phyloP scores from a whole-genome alignment of 805 yeast species.

The Candida loeiensis region DNA sequence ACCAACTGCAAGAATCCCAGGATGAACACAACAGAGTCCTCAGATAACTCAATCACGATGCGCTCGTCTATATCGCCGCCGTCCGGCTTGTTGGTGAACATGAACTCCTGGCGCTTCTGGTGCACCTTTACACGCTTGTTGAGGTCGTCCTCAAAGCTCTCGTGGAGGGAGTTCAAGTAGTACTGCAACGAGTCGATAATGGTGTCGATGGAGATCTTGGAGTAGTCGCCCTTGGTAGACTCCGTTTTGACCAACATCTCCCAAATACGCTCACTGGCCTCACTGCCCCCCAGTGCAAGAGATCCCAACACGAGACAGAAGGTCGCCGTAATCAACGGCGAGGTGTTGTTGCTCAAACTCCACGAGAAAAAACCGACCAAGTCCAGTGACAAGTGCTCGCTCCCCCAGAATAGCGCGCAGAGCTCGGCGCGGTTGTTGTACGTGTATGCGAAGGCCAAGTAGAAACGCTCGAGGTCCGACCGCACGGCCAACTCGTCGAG shows the following conservation, averaged over 20 bases:
- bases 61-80: conserved; percentile 32
- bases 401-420: conserved; percentile 59
- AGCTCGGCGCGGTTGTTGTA: conserved; percentile 60
- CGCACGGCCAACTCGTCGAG: conserved; percentile 64
- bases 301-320: conserved; percentile 78
- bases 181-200: conserved; percentile 53
- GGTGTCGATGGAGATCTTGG: conserved; percentile 52
- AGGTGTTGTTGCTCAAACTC: conserved; percentile 76
- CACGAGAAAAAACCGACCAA: conserved; percentile 80
- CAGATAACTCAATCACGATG: conserved; percentile 56
- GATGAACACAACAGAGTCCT: conserved; percentile 72
- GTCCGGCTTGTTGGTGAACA: conserved; percentile 20
- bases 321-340: conserved; percentile 77
- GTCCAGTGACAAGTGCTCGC: conserved; percentile 40
- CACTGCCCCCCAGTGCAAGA: conserved; percentile 56
- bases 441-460: conserved; percentile 66
- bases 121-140: conserved; percentile 26
- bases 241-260: conserved; percentile 33
- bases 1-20: conserved; percentile 72
- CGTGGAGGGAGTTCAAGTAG: conserved; percentile 46
- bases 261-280: conserved; percentile 44
- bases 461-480: conserved; percentile 86
- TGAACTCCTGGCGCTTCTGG: conserved; percentile 35
- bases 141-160: conserved; percentile 34
- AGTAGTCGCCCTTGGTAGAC: conserved; percentile 35